Evolutionary conservation across 2,329 filamentous ascomycete species (phyloP), one percentile per base, ranked within the genome.

Genomic region (Mollisia scopiformis): DNA sequence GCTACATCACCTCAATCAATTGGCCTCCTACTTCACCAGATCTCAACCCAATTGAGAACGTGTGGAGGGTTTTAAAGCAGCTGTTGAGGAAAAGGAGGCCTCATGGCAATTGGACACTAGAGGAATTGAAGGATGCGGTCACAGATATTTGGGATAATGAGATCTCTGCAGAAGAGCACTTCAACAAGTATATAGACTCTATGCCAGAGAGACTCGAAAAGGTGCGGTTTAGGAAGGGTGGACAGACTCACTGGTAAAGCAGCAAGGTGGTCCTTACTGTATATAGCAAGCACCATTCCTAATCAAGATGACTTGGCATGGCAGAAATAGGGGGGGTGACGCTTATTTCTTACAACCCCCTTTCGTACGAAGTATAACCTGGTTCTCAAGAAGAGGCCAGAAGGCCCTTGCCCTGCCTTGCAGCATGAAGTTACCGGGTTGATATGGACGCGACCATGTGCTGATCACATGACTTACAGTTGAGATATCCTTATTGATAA

Each of bases 321-420:
- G 35, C 35, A 39, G 35, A 39, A 39, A 10, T 13, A 6, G 14
- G 7, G 14, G 6, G 35, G 35, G 35, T 39, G 35, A 13, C 30
- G 6, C 30, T 33, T 33, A 33, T 13, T 33, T 33, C 30, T 13
- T 33, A 13, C 30, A 13, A 39, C 35, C 35, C 85, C 85, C 85
- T 88, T 88, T 70, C 37, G 37, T 41, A 41, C 37, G n/a, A n/a
- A n/a, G n/a, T n/a, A n/a, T n/a, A n/a, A n/a, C n/a, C n/a, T n/a
- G n/a, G n/a, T n/a, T n/a, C n/a, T n/a, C n/a, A n/a, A n/a, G n/a
- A n/a, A n/a, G n/a, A n/a, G n/a, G n/a, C n/a, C n/a, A n/a, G n/a
- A n/a, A n/a, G n/a, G n/a, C n/a, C n/a, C n/a, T n/a, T n/a, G n/a
- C n/a, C n/a, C n/a, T n/a, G n/a, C n/a, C n/a, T n/a, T n/a, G n/a